Base-by-base conservation (phyloP, 208 protist species). In the Eutreptiella sp. region DNA sequence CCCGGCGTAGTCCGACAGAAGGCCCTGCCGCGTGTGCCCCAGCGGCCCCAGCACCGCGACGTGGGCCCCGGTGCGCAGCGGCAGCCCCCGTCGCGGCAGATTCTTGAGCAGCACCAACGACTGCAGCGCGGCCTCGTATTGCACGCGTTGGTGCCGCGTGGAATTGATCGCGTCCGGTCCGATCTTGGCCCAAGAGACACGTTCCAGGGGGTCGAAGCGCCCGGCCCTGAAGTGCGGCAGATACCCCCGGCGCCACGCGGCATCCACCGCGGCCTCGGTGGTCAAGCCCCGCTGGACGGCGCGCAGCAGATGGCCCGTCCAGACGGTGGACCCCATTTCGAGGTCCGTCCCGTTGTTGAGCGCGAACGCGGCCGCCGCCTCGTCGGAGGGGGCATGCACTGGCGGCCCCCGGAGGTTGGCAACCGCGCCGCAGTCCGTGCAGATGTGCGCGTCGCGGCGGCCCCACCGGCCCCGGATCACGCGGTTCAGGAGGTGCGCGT, bases 371-470 rank as follows among this genome's bases (percentile, higher is more conserved):
- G 11, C 28, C n/a, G n/a, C n/a, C n/a, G n/a, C n/a, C n/a, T n/a
- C n/a, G n/a, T n/a, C 16, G 19, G 33, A 9, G 62, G 50, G 38
- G 11, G 50, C 7, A 39, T 67, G 67, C 21, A 33, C 9, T n/a
- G 57, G 57, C 27, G n/a, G 14, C n/a, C 7, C 29, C 9, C 11
- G 26, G 19, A 61, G 21, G 46, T 61, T 35, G 27, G 1, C 4
- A 16, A 71, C 32, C n/a, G 54, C 63, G 31, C 29, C 36, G 34
- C 63, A 71, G 60, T 74, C 69, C 27, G 41, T 50, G 1, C 47
- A 36, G 42, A 74, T 32, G 43, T 45, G 1, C 4, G 63, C 69
- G 16, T 69, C 34, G 36, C 62, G n/a, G 36, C 60, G 70, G 34
- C 53, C 53, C 69, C 63, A 71, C 58, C 60, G 28, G 4, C 39